Evolutionary conservation across 2,329 filamentous ascomycete genomes (phyloP).

Genomic region (Huntiella moniliformis): DNA sequence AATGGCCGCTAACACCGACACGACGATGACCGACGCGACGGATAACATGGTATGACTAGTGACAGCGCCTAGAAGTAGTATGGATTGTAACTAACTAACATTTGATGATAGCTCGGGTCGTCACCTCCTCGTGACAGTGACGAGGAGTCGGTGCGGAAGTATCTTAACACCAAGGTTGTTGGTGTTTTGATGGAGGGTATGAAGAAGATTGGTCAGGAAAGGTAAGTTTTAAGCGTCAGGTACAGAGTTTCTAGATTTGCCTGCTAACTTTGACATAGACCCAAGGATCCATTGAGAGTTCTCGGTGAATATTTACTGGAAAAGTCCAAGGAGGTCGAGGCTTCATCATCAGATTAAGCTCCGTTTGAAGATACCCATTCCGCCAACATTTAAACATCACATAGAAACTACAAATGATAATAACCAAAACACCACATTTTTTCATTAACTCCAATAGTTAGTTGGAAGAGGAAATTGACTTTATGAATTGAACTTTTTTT

Average conservation of each 20-base stretch:
- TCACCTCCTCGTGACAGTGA: slow-evolving; percentile 17
- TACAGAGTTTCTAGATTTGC: background rate
- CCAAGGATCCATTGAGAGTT: slow-evolving; percentile 47
- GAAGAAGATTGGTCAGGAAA: slow-evolving; percentile 51
- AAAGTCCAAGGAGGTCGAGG: slow-evolving; percentile 46
- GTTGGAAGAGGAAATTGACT: slow-evolving; percentile 9
- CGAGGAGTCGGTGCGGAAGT: slow-evolving; percentile 50
- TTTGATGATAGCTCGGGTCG: too few relatives aligned
- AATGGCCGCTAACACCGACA: slow-evolving; percentile 6
- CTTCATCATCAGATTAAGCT: slow-evolving; percentile 6
- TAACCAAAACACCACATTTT: background rate
- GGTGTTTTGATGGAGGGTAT: slow-evolving; percentile 52
- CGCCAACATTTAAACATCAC: background rate
- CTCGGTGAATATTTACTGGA: slow-evolving; percentile 54
- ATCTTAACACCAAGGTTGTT: slow-evolving; percentile 53
- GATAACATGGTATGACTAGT: too few relatives aligned
- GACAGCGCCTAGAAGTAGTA: too few relatives aligned
- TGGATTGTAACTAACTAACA: too few relatives aligned
- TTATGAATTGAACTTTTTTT: slow-evolving; percentile 8
- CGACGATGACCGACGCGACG: slow-evolving; percentile 8
- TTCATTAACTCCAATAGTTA: background rate
- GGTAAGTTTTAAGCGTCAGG: slow-evolving; percentile 30
- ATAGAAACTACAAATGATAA: background rate
- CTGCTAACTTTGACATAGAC: slow-evolving; percentile 22
- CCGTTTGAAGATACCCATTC: background rate